Conservation (phyloP, 805 yeast genomes). For the Lachancea sp. region DNA sequence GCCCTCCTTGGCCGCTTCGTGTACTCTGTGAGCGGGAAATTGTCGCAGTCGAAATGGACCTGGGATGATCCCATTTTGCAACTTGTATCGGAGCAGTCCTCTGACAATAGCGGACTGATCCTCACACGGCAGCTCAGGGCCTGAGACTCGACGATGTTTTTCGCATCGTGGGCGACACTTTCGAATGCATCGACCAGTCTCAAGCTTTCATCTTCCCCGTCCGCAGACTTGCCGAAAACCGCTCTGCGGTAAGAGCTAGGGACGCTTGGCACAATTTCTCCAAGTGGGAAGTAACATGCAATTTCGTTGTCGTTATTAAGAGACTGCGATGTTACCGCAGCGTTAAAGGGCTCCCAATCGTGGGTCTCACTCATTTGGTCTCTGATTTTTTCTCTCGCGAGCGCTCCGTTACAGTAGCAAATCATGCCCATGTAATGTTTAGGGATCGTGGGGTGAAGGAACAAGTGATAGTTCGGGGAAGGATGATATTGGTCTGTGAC, state of each 20-base stretch:
- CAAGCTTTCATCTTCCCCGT: conserved; percentile 15
- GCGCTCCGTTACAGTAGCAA: conserved; percentile 85
- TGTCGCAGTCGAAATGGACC: conserved; percentile 34
- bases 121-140: conserved; percentile 78
- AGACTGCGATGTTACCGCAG: conserved; percentile 29
- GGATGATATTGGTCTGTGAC: conserved; percentile 75
- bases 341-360: conserved; percentile 59
- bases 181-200: conserved; percentile 35
- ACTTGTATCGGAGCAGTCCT: conserved; percentile 12
- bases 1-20: conserved; percentile 55
- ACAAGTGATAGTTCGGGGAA: conserved; percentile 75
- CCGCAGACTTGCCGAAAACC: conserved; percentile 31
- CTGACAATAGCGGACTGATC: conserved; percentile 66
- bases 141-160: conserved; percentile 78
- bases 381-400: conserved; percentile 74
- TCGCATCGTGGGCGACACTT: conserved; percentile 58
- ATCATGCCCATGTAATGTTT: conserved; percentile 88
- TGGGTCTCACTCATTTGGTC: conserved; percentile 41
- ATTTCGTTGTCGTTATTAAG: conserved; percentile 44
- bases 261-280: conserved; percentile 87
- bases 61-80: conserved; percentile 7
- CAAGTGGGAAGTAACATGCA: conserved; percentile 80
- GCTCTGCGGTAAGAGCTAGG: conserved; percentile 56
- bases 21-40: conserved; percentile 19
- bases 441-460: conserved; percentile 77